Conservation (phyloP, 495 filamentous ascomycete species). For the Usnea hakonensis region DNA sequence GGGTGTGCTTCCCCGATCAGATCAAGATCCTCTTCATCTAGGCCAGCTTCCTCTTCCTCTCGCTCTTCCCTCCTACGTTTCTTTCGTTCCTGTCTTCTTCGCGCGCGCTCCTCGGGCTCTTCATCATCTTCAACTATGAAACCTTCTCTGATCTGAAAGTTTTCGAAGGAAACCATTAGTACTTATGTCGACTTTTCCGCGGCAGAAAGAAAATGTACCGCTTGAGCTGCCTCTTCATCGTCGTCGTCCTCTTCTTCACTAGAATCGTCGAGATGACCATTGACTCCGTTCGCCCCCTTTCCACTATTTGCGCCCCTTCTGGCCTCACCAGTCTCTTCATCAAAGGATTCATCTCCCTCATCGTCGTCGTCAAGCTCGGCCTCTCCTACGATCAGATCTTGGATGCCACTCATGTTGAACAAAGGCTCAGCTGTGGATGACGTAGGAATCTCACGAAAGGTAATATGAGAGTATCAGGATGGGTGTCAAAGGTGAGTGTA, state of each 20-base stretch:
- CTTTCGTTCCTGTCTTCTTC: slow-evolving; percentile 54
- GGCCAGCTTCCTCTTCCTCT: slow-evolving; percentile 76
- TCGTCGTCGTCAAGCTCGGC: slow-evolving; percentile 81
- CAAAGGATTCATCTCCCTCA: slow-evolving; percentile 83
- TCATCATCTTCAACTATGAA: slow-evolving; percentile 96
- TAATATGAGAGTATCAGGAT: background rate
- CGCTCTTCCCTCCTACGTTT: slow-evolving; percentile 65
- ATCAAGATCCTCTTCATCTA: slow-evolving; percentile 96
- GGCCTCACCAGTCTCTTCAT: slow-evolving; percentile 68
- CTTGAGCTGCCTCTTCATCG: slow-evolving; percentile 68
- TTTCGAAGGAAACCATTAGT: background rate
- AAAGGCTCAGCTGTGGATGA: background rate
- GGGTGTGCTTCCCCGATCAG: slow-evolving; percentile 76
- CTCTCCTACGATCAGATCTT: slow-evolving; percentile 73
- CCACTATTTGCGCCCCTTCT: slow-evolving; percentile 36
- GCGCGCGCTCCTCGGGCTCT: slow-evolving; percentile 58
- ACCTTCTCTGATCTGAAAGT: slow-evolving; percentile 68
- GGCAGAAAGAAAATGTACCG: slow-evolving; percentile 30
- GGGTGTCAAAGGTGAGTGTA: background rate
- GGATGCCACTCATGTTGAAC: slow-evolving; percentile 54
- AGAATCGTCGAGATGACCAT: slow-evolving; percentile 61
- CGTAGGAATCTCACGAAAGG: background rate
- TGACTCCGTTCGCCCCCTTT: slow-evolving; percentile 36
- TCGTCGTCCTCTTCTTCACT: slow-evolving; percentile 96
- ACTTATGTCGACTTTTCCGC: background rate